Percentiles rank a stretch among this genome's conserved stretches.
phyloP scores from a whole-genome alignment of 768 basidiomycete species.

The Lentinula guzmanii region DNA sequence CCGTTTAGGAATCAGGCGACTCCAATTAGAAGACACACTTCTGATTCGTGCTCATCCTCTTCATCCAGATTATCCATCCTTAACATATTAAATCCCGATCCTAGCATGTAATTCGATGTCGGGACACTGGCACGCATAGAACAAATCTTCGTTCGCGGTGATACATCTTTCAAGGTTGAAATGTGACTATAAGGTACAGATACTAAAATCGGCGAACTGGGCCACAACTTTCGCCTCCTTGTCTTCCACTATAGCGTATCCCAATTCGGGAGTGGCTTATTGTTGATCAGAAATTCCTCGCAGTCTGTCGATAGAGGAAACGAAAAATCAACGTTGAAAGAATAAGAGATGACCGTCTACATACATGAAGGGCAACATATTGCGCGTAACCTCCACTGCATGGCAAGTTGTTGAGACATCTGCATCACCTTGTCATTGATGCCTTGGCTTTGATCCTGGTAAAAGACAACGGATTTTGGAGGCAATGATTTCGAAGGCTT shows the following conservation, averaged over 20 bases:
- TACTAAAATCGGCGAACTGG: too few relatives aligned
- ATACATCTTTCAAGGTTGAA: too few relatives aligned
- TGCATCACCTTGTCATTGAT: not conserved
- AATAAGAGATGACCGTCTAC: not conserved
- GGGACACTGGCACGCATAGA: not conserved
- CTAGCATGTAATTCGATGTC: not conserved
- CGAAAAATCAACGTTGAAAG: not conserved
- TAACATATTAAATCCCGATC: not conserved
- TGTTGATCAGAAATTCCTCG: not conserved
- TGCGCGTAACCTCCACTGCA: not conserved
- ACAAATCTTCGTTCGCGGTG: too few relatives aligned
- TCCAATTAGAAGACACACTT: not conserved
- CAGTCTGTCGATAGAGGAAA: not conserved
- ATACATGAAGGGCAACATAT: not conserved
- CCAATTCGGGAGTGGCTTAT: not conserved
- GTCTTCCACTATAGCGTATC: not conserved
- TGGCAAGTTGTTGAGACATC: not conserved
- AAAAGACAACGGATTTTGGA: not conserved
- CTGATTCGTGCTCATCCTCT: not conserved
- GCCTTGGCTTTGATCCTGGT: not conserved
- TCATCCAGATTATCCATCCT: not conserved
- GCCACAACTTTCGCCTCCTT: too few relatives aligned
- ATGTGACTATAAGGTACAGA: too few relatives aligned
- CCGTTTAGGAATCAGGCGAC: not conserved
- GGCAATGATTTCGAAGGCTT: not conserved